Percentiles rank a stretch among this genome's conserved stretches.
phyloP scores from a whole-genome alignment of 768 basidiomycete species.

The Austroboletus festivus region DNA sequence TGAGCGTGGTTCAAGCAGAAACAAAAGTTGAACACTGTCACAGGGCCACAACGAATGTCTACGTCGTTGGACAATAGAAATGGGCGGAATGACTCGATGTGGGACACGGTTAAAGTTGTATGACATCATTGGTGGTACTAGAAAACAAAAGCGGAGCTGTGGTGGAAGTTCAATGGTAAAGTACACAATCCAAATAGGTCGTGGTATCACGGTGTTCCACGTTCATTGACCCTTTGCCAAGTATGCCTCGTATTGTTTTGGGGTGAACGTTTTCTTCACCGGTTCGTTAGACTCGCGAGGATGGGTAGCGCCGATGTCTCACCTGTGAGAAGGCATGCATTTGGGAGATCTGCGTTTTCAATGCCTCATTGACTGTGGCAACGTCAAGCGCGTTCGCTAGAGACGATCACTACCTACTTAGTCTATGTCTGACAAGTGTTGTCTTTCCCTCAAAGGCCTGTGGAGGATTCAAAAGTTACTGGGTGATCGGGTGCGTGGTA shows the following conservation, averaged over 20 bases:
- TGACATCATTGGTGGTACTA: background rate
- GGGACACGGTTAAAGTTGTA: background rate
- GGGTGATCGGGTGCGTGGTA: background rate
- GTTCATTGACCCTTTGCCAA: constrained; percentile 33
- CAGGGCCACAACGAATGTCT: too few species aligned
- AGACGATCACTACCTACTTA: constrained; percentile 43
- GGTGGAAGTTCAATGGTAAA: background rate
- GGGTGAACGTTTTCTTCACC: constrained; percentile 71
- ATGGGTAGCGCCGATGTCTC: constrained; percentile 5
- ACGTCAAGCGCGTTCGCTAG: constrained; percentile 4
- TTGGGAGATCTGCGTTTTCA: constrained; percentile 71
- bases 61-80: too few species aligned
- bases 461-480: constrained; percentile 1
- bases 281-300: background rate
- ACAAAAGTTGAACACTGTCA: constrained; percentile 1
- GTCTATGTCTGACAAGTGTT: constrained; percentile 72
- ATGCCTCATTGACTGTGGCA: constrained; percentile 64
- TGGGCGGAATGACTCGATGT: too few species aligned
- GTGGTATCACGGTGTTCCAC: background rate
- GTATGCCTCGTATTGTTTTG: constrained; percentile 57
- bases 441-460: constrained; percentile 77
- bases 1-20: constrained; percentile 8
- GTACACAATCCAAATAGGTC: too few species aligned
- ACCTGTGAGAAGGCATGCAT: constrained; percentile 93
- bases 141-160: constrained; percentile 5